These are phyloP conservation scores for Suhomyces sp. DNA, from an alignment of 805 yeast species.

Conservation along the genomic window DNA sequence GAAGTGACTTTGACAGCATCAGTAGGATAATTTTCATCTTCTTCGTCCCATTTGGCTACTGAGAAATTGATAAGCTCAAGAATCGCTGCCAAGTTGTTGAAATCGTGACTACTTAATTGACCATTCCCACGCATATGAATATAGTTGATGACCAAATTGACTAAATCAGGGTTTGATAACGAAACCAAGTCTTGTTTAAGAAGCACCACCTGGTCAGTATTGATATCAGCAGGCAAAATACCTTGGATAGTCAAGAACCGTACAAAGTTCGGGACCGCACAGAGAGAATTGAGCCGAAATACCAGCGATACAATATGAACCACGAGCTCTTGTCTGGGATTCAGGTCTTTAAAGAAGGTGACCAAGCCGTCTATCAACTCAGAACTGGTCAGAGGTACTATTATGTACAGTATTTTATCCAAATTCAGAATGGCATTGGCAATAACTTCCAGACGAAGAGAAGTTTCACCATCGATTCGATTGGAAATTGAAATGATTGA, in stretches of 20 bases:
- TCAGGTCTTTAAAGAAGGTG: not conserved
- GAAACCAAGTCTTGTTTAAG: not conserved
- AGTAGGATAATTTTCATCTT: conserved; percentile 3
- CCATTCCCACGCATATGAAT: conserved; percentile 14
- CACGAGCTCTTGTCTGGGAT: not conserved
- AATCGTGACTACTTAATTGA: conserved; percentile 16
- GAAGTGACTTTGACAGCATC: not conserved
- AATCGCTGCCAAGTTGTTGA: conserved; percentile 15
- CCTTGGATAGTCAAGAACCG: conserved; percentile 14
- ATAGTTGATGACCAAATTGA: conserved; percentile 16
- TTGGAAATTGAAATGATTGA: not conserved
- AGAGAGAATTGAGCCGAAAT: not conserved
- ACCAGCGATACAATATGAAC: not conserved
- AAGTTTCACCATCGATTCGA: not conserved
- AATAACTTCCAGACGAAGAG: not conserved
- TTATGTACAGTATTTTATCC: not conserved
- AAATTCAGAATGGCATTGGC: not conserved
- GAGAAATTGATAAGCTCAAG: conserved; percentile 19
- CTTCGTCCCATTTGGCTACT: conserved; percentile 7
- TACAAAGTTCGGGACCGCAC: not conserved
- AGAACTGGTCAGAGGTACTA: not conserved
- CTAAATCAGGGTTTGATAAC: not conserved
- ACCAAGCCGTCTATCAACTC: not conserved
- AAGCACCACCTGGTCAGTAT: conserved; percentile 1
- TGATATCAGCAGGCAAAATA: conserved; percentile 2